Base-by-base conservation (phyloP, 805 yeast species). In the Ogataea nakhonphanomensis region DNA sequence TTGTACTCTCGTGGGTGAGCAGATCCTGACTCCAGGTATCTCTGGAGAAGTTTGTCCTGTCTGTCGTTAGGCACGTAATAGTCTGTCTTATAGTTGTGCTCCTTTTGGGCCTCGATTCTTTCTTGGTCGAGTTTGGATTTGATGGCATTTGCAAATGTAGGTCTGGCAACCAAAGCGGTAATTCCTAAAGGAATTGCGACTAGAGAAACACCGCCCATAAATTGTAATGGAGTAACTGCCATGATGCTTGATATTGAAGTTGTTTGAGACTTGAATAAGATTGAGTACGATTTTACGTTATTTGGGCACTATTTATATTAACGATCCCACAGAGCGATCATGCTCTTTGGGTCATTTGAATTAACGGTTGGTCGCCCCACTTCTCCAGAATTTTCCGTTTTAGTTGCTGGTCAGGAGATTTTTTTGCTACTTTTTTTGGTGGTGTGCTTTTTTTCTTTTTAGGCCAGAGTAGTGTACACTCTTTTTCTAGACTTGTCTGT, bases 401-500 rank as follows among this genome's bases (percentile, higher is more conserved):
- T 32, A 11, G 12, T 25, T 23, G 9, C n/a, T n/a, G 33, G 33
- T 30, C 36, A 33, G 25, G 31, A 35, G 30, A 35, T 35, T 20
- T 35, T 27, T 29, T 2, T 1, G 5, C 12, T 8, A 8, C 15
- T 27, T 25, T 31, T 8, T 30, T 3, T 7, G 22, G 29, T 33
- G 30, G 33, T 27, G 23, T 30, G 17, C 25, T 14, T 21, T 30
- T 37, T 35, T 36, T 36, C 27, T 22, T 17, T 15, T 36, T 39
- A 44, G 25, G 43, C 47, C 37, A 44, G 24, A 17, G 43, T 43
- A 28, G 43, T 39, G 41, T 78, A 90, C 0, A 76, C 79, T 59
- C 97, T 78, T 73, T 90, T 90, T 56, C 76, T 73, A 1, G 83
- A 73, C 25, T 62, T 64, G 49, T 74, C 73, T 11, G 43, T 41